Evolutionary conservation across 2,329 filamentous ascomycete genomes (phyloP).

Genomic region (Clathrospora elynae): DNA sequence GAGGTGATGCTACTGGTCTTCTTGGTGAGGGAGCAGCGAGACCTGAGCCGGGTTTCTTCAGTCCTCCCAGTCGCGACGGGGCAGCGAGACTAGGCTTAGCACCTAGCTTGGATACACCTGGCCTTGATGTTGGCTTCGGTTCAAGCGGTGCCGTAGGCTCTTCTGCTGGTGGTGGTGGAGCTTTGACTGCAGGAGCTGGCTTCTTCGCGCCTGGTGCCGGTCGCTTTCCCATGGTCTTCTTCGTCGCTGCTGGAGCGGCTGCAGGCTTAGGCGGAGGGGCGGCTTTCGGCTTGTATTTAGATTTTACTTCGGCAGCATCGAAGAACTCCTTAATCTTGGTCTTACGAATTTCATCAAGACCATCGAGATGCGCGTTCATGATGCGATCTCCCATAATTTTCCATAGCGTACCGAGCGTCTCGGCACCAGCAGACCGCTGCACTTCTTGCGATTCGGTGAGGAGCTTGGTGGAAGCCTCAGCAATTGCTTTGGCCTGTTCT

Average conservation of each 20-base stretch:
- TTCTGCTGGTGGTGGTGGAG: slow-evolving; percentile 48
- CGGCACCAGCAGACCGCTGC: slow-evolving; percentile 85
- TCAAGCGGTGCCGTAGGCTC: slow-evolving; percentile 61
- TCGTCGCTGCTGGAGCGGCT: slow-evolving; percentile 53
- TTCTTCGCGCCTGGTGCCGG: slow-evolving; percentile 59
- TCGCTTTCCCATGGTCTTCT: slow-evolving; percentile 56
- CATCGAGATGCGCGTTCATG: slow-evolving; percentile 90
- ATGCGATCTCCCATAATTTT: slow-evolving; percentile 97
- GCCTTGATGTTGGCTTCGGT: slow-evolving; percentile 63
- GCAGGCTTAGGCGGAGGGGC: slow-evolving; percentile 62
- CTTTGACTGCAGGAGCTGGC: slow-evolving; percentile 49
- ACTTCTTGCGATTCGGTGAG: slow-evolving; percentile 86
- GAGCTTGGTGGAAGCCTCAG: slow-evolving; percentile 87
- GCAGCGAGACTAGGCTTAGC: slow-evolving; percentile 48
- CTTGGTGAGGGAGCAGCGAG: slow-evolving; percentile 48
- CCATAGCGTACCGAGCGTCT: slow-evolving; percentile 93
- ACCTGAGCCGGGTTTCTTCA: slow-evolving; percentile 50
- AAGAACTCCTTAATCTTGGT: slow-evolving; percentile 93
- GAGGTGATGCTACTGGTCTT: slow-evolving; percentile 54
- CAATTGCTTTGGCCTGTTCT: slow-evolving; percentile 79
- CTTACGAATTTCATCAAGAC: slow-evolving; percentile 93
- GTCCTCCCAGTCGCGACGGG: slow-evolving; percentile 47
- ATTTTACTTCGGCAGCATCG: slow-evolving; percentile 80
- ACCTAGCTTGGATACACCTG: slow-evolving; percentile 48
- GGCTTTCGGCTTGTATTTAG: slow-evolving; percentile 90